Evolutionary conservation across 2,329 filamentous ascomycete genomes (phyloP).

Genomic region (Cladophialophora exuberans): DNA sequence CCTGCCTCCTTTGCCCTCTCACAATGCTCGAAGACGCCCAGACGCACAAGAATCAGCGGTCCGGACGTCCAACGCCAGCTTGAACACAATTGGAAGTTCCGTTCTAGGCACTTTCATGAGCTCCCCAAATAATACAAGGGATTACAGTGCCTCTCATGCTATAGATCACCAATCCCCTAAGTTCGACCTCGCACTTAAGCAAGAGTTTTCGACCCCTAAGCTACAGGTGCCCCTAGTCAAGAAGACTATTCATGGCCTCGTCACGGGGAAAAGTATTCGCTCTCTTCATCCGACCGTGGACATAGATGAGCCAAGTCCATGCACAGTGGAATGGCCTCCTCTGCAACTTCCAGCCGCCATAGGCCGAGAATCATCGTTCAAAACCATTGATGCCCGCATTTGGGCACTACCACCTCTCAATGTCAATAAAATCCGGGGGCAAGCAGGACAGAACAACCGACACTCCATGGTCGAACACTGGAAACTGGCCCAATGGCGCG

Average conservation of each 20-base stretch:
- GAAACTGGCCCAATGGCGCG: conserved; percentile 20
- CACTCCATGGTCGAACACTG: conserved; percentile 27
- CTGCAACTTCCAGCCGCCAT: conserved; percentile 3
- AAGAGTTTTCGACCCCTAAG: conserved; percentile 10
- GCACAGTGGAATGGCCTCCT: not conserved
- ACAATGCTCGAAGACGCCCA: conserved; percentile 1
- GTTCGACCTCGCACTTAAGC: conserved; percentile 14
- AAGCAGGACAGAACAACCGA: not conserved
- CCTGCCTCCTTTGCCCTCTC: conserved; percentile 40
- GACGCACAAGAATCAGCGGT: not conserved
- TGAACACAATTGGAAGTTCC: conserved; percentile 21
- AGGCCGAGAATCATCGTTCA: conserved; percentile 19
- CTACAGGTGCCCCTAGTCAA: conserved; percentile 15
- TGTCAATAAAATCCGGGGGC: conserved; percentile 9
- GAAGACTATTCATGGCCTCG: conserved; percentile 15
- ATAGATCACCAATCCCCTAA: not conserved
- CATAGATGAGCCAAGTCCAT: conserved; percentile 8
- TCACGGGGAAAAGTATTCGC: conserved; percentile 13
- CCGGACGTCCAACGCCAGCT: conserved; percentile 13
- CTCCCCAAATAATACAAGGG: conserved; percentile 9
- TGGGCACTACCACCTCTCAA: conserved; percentile 15
- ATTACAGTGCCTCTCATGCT: not conserved
- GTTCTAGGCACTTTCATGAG: conserved; percentile 17
- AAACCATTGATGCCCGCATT: conserved; percentile 25
- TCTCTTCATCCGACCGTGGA: conserved; percentile 22